phyloP scores from a whole-genome alignment of 345 rosid genomes.

The Citrus sp. region DNA sequence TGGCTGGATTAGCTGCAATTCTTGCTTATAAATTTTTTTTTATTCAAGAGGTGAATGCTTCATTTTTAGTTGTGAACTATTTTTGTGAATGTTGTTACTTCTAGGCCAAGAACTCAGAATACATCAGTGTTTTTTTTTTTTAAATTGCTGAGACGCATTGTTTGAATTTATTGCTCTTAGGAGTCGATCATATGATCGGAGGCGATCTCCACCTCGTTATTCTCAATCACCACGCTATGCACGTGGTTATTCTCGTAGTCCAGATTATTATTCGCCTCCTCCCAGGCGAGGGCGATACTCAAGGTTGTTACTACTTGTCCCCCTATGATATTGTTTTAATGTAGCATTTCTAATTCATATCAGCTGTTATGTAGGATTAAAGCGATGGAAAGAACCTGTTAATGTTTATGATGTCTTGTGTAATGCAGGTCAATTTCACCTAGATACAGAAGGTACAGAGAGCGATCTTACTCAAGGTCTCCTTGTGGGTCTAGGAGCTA shows the following conservation, averaged over 20 bases:
- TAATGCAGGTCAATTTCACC: constrained; percentile 64
- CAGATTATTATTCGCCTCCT: constrained; percentile 41
- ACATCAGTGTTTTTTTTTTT: not conserved
- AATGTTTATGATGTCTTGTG: not conserved
- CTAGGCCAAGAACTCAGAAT: too few species aligned
- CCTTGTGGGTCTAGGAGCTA: constrained; percentile 47
- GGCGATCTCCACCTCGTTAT: constrained; percentile 48
- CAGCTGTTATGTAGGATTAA: not conserved
- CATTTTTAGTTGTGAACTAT: not conserved
- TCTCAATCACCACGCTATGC: constrained; percentile 51
- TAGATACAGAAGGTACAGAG: constrained; percentile 37
- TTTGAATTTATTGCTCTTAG: constrained; percentile 18
- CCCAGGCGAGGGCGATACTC: constrained; percentile 33
- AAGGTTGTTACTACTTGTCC: constrained; percentile 27
- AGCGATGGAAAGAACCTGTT: not conserved
- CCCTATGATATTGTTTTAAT: not conserved
- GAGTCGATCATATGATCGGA: constrained; percentile 36
- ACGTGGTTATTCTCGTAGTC: constrained; percentile 47
- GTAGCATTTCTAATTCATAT: not conserved
- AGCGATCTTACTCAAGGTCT: constrained; percentile 50
- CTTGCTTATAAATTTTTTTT: not conserved
- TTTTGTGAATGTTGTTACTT: too few species aligned
- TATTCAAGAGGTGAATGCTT: not conserved
- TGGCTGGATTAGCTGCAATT: not conserved
- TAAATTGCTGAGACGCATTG: not conserved